These are phyloP conservation scores for Thielaviopsis punctulata DNA, from an alignment of 2,329 filamentous ascomycete species.

Conservation along the genomic window DNA sequence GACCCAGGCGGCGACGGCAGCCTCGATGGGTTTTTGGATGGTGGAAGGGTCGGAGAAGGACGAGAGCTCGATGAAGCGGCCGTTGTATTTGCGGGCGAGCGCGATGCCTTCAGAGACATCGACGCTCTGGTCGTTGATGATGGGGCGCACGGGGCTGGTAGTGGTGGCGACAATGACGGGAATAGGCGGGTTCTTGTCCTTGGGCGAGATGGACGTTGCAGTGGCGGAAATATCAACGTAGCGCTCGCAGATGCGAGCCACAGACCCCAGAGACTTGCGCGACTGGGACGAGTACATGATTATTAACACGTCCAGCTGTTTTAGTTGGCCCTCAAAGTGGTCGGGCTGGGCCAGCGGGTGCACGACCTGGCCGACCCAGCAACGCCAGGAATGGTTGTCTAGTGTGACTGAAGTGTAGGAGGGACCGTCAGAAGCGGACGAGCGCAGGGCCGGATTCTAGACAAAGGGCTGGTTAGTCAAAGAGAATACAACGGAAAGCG, in stretches of 20 bases:
- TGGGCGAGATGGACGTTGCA: background rate
- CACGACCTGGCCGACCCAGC: slow-evolving; percentile 11
- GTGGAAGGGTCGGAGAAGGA: slow-evolving; percentile 1
- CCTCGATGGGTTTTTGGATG: slow-evolving; percentile 5
- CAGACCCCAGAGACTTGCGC: slow-evolving; percentile 3
- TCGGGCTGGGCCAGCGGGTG: slow-evolving; percentile 9
- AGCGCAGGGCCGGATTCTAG: slow-evolving; percentile 2
- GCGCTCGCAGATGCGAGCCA: slow-evolving; percentile 7
- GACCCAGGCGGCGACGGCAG: slow-evolving; percentile 9
- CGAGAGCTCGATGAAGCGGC: slow-evolving; percentile 6
- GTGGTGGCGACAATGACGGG: slow-evolving; percentile 7
- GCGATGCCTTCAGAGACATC: background rate
- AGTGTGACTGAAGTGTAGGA: slow-evolving; percentile 8
- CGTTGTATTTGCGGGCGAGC: slow-evolving; percentile 8
- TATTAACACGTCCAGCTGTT: slow-evolving; percentile 9
- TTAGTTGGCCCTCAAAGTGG: slow-evolving; percentile 10
- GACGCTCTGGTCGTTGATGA: slow-evolving; percentile 2
- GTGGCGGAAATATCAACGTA: background rate
- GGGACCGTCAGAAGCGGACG: background rate
- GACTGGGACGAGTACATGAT: slow-evolving; percentile 8
- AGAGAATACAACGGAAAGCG: background rate
- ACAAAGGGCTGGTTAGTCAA: background rate
- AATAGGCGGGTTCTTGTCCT: slow-evolving; percentile 1
- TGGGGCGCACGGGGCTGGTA: background rate
- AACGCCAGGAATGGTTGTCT: slow-evolving; percentile 7